Base-by-base conservation (phyloP, 2,329 filamentous ascomycete species). In the Plenodomus tracheiphilus region DNA sequence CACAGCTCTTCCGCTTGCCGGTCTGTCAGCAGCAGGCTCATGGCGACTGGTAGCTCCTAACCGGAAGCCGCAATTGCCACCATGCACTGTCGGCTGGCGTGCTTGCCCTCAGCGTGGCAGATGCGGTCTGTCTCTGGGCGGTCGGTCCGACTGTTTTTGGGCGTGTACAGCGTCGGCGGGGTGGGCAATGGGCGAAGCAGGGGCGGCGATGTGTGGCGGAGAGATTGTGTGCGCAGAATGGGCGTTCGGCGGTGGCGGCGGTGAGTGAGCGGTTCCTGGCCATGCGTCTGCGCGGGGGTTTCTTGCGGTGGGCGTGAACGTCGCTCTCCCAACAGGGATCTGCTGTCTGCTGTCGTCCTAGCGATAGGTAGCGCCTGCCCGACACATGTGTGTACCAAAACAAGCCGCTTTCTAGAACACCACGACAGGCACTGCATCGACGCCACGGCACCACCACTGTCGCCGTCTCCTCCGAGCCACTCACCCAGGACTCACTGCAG, bases 1-100 rank as follows among this genome's bases (percentile, higher is more conserved):
- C 81, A 93, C 89, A 94, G 85, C 81, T 94, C 90, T 76, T 94
- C 90, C 57, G 89, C 89, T 79, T 95, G 91, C 70, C 88, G 85
- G 66, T 81, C 78, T 53, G 89, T 91, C 75, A 94, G 78, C 72
- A 94, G 78, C 72, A 90, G 83, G 78, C 83, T 87, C 88, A 92
- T 92, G 59, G 68, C 74, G 75, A 58, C 54, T 59, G 48, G 47
- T 49, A 43, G 52, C 50, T 56, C 59, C 64, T 56, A 50, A 42
- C 56, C 43, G 44, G 51, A 46, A 46, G 55, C 51, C 59, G 39
- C 51, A 41, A 44, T 49, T 48, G 58, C 60, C 58, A 70, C 65
- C 69, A 70, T 71, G 54, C 56, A 71, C 57, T 47, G 38, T 46
- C 43, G 20, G 19, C 18, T 11, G 36, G 17, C 38, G 15, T 13